Conservation (phyloP, 768 basidiomycete genomes). For the Amyloporia xantha region DNA sequence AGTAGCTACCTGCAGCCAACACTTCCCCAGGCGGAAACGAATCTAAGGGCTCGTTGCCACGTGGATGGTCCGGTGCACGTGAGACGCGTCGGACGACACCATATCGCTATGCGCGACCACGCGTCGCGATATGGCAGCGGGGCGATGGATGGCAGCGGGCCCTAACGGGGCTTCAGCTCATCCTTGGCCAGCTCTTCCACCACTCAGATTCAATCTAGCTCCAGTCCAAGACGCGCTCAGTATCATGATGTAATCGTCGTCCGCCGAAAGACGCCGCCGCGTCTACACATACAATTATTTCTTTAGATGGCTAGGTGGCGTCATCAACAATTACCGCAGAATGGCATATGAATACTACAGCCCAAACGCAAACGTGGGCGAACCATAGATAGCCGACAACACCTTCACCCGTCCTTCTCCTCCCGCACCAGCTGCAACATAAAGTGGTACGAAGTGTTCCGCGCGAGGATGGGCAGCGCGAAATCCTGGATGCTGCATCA, state of each 20-base stretch:
- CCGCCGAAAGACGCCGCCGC: too few relatives aligned
- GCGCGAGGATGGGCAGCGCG: conserved; percentile 64
- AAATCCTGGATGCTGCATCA: conserved; percentile 58
- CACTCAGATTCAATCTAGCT: too few relatives aligned
- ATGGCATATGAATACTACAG: conserved; percentile 24
- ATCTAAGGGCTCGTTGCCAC: not conserved
- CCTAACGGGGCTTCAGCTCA: too few relatives aligned
- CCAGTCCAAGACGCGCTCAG: too few relatives aligned
- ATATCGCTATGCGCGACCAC: too few relatives aligned
- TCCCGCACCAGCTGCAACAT: conserved; percentile 70
- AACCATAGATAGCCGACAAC: conserved; percentile 47
- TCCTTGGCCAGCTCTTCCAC: too few relatives aligned
- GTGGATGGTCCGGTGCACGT: not conserved
- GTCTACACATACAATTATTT: too few relatives aligned
- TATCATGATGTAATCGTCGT: too few relatives aligned
- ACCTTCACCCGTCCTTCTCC: conserved; percentile 46
- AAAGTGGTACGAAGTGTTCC: conserved; percentile 79
- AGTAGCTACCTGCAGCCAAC: not conserved
- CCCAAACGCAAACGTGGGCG: conserved; percentile 64
- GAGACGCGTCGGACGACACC: not conserved
- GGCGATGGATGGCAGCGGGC: too few relatives aligned
- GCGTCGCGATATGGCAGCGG: not conserved
- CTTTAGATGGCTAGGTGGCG: too few relatives aligned
- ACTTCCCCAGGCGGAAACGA: not conserved
- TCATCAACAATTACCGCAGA: too few relatives aligned